Evolutionary conservation across 176 grass and related monocot species (phyloP).

Genomic region (Phragmites australis): DNA sequence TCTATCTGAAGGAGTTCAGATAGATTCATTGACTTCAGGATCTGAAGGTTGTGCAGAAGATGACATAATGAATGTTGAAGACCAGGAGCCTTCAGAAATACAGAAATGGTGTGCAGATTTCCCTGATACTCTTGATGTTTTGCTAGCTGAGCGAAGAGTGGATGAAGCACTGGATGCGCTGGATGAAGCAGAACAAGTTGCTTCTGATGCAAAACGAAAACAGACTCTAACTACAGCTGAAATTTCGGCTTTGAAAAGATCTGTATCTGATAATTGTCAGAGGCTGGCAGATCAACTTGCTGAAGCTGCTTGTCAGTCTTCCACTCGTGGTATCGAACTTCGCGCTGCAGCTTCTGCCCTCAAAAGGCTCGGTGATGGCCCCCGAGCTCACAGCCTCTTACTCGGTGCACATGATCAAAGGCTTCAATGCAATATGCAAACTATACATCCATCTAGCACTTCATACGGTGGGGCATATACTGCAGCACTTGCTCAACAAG

Average conservation of each 20-base stretch:
- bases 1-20: slow-evolving; percentile 80
- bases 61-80: slow-evolving; percentile 61
- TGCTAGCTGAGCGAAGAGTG: slow-evolving; percentile 89
- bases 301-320: slow-evolving; percentile 90
- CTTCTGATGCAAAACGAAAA: slow-evolving; percentile 54
- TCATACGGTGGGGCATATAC: slow-evolving; percentile 95
- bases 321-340: slow-evolving; percentile 90
- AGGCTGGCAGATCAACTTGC: slow-evolving; percentile 88
- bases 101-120: slow-evolving; percentile 93
- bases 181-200: slow-evolving; percentile 72
- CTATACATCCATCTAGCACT: slow-evolving; percentile 87
- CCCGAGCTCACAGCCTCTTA: slow-evolving; percentile 85
- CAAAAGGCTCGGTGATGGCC: slow-evolving; percentile 94
- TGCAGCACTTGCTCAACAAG: slow-evolving; percentile 86
- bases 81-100: slow-evolving; percentile 75
- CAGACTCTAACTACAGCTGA: slow-evolving; percentile 53
- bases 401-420: slow-evolving; percentile 86
- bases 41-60: slow-evolving; percentile 56
- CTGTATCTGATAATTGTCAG: slow-evolving; percentile 77
- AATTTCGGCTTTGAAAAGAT: slow-evolving; percentile 49
- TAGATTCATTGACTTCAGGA: slow-evolving; percentile 63
- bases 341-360: slow-evolving; percentile 92
- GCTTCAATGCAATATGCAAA: slow-evolving; percentile 96
- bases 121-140: slow-evolving; percentile 82
- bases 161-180: slow-evolving; percentile 91